phyloP scores from a whole-genome alignment of 176 grass and related monocot genomes.

The Bothriochloa decipiens region DNA sequence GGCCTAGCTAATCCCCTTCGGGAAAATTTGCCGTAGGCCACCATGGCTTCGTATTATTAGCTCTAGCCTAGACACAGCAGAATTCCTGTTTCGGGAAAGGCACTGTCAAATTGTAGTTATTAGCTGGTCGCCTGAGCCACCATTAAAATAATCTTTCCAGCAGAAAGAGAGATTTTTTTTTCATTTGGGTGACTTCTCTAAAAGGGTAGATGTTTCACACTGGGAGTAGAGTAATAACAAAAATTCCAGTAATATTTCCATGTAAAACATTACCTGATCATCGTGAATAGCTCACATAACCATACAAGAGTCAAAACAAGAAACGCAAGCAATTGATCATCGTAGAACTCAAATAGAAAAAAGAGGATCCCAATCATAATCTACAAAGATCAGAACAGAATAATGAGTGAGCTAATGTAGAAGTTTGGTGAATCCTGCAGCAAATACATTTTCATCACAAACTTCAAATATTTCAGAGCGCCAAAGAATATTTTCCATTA shows the following conservation, averaged over 20 bases:
- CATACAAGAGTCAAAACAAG: slow-evolving; percentile 97
- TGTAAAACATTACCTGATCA: slow-evolving; percentile 82
- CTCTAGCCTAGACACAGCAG: not conserved
- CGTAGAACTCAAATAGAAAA: slow-evolving; percentile 98
- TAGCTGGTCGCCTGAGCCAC: not conserved
- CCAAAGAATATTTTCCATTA: slow-evolving; percentile 51
- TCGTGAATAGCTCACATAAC: slow-evolving; percentile 97
- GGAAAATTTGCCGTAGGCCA: not conserved
- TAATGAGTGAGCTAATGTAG: slow-evolving; percentile 21
- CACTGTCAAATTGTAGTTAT: not conserved
- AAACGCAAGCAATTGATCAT: slow-evolving; percentile 95
- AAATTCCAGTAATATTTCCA: slow-evolving; percentile 24
- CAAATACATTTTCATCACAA: slow-evolving; percentile 19
- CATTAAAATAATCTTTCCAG: not conserved
- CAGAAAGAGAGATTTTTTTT: not conserved
- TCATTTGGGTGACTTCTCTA: not conserved
- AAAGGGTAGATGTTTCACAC: not conserved
- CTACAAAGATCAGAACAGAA: slow-evolving; percentile 62
- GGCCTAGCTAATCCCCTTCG: not conserved
- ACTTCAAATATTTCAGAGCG: slow-evolving; percentile 25
- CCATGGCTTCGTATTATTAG: not conserved
- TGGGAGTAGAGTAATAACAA: slow-evolving; percentile 1
- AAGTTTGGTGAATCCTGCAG: slow-evolving; percentile 15
- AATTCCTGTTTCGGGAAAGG: not conserved
- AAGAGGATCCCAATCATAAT: slow-evolving; percentile 99